Conservation (phyloP, 345 rosid genomes). For the Laguncularia racemosa region DNA sequence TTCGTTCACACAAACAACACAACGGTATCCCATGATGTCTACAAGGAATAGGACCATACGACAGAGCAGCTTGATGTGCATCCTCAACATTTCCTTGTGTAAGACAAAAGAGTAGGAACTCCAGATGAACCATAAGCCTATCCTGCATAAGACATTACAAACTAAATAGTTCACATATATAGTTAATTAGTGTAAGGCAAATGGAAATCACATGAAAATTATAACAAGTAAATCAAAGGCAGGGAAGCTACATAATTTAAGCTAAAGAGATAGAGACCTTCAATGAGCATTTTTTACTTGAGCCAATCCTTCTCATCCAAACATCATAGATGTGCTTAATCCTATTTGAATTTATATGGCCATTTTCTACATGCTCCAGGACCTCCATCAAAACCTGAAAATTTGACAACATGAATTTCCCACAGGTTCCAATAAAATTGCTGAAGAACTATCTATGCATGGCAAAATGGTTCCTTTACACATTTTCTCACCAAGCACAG, state of each 20-base stretch:
- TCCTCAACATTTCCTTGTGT: constrained; percentile 34
- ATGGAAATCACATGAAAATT: background rate
- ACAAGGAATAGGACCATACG: constrained; percentile 27
- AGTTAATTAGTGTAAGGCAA: background rate
- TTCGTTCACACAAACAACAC: background rate
- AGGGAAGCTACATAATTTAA: background rate
- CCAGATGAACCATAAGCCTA: constrained; percentile 47
- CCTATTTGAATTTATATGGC: constrained; percentile 15
- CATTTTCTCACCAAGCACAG: too few species aligned
- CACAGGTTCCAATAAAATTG: background rate
- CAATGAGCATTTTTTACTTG: constrained; percentile 14
- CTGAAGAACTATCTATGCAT: background rate
- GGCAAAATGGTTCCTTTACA: background rate
- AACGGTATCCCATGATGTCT: background rate
- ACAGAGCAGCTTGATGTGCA: constrained; percentile 41
- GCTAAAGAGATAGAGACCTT: constrained; percentile 30
- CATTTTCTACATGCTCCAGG: constrained; percentile 32
- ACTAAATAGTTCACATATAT: background rate
- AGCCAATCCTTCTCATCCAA: constrained; percentile 63
- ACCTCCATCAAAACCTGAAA: constrained; percentile 59
- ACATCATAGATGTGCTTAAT: constrained; percentile 45
- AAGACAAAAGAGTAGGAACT: constrained; percentile 53
- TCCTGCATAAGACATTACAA: constrained; percentile 35
- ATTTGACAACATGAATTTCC: background rate
- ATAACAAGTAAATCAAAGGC: background rate